Base-by-base conservation (phyloP, 495 filamentous ascomycete species). In the Parathielavia hyrcaniae region DNA sequence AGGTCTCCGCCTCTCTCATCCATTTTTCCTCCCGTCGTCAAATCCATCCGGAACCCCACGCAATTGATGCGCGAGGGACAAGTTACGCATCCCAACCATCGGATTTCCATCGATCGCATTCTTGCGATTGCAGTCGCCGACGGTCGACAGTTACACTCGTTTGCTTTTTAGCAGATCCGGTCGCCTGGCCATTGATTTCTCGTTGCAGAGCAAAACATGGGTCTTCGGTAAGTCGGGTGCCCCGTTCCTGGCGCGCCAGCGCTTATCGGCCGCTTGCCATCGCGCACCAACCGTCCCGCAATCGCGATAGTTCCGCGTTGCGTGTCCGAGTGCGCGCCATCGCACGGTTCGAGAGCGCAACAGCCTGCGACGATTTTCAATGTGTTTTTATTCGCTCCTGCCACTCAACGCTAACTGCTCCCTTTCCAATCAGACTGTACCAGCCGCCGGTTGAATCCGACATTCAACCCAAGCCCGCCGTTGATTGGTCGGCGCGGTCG, bases 211-310 rank as follows among this genome's bases (percentile, higher is more conserved):
- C 55, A 77, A 67, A 70, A 30, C 26, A 92, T 93, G 89, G 89
- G 89, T 75, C 83, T 91, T 59, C 88, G 86, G 85, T 90, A 81
- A 83, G 86, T 84, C 64, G n/a, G n/a, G n/a, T n/a, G n/a, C 57
- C 60, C 60, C 63, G 64, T 51, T 55, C 65, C 56, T 59, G 62
- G 65, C 65, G 57, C 61, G 55, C 35, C 40, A 55, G 58, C 60
- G 56, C 59, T 60, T 58, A 55, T 45, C 55, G 35, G 44, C 12
- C 64, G 35, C 43, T 59, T 53, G 49, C 36, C 51, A 54, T 63
- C 58, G 55, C 57, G 57, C 45, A 20, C 45, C 35, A 50, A 36
- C 23, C 36, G 13, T 23, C 44, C n/a, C 57, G 57, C 43, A 49
- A 19, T 20, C 48, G 55, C 20, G 13, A 19, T 12, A 20, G 26